Conservation (phyloP, 495 filamentous ascomycete species). For the Aspergillus heteromorphus region DNA sequence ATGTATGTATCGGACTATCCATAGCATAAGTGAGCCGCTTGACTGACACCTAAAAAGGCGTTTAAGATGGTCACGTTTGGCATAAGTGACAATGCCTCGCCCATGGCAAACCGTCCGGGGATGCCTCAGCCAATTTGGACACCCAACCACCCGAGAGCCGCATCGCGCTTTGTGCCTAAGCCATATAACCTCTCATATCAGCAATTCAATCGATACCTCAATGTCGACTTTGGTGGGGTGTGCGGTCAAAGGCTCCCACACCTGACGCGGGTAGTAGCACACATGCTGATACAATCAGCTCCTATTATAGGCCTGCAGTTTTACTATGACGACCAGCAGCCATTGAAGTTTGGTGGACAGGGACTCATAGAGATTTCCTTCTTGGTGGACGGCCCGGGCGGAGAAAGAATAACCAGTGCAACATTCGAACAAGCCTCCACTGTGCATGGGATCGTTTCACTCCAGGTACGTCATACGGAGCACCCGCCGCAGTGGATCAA, state of each 20-base stretch:
- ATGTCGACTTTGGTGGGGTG: slow-evolving; percentile 1
- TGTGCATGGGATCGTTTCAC: neutral
- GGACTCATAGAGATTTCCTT: slow-evolving; percentile 2
- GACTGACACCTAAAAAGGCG: neutral
- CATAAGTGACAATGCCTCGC: neutral
- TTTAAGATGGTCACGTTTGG: slow-evolving; percentile 6
- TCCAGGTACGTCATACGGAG: neutral
- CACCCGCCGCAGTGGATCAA: no score
- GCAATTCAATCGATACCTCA: neutral
- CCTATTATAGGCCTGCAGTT: neutral
- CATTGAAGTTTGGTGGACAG: neutral
- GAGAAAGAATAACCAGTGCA: neutral
- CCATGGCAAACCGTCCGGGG: no score
- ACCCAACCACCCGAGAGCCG: neutral
- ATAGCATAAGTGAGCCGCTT: neutral
- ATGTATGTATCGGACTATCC: neutral
- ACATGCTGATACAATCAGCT: neutral
- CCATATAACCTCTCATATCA: neutral
- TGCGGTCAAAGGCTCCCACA: neutral
- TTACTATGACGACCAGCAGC: neutral
- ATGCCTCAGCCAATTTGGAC: neutral
- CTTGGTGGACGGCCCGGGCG: slow-evolving; percentile 2
- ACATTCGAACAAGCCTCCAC: neutral
- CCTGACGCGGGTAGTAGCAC: slow-evolving; percentile 4
- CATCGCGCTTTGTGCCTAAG: neutral